These are phyloP conservation scores for Trichoderma erinaceum DNA, from an alignment of 495 filamentous ascomycete species.

Conservation along the genomic window DNA sequence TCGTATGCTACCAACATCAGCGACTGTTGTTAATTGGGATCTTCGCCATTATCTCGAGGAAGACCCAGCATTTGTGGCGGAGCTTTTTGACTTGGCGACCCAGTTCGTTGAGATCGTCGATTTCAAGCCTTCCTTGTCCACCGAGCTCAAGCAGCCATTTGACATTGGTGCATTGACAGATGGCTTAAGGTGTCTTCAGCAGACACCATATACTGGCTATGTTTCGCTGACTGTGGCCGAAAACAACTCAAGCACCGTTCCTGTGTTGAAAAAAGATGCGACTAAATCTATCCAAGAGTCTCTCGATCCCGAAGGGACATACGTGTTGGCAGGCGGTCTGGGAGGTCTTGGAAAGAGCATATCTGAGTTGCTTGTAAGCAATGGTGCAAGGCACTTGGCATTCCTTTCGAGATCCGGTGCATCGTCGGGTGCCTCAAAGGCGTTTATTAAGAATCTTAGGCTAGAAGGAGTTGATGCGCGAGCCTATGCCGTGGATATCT, in stretches of 20 bases:
- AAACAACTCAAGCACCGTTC: constrained; percentile 4
- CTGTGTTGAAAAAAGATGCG: not conserved
- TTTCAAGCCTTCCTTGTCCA: not conserved
- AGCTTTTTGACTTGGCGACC: not conserved
- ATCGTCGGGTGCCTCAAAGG: not conserved
- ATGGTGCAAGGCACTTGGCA: constrained; percentile 23
- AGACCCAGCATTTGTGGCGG: constrained; percentile 8
- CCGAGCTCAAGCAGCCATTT: constrained; percentile 17
- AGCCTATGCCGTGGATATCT: constrained; percentile 22
- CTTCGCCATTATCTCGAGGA: not conserved
- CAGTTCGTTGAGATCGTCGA: constrained; percentile 8
- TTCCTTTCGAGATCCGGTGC: constrained; percentile 25
- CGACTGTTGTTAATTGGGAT: constrained; percentile 7
- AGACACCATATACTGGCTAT: not conserved
- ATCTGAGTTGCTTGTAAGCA: constrained; percentile 24
- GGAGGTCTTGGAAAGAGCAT: constrained; percentile 27
- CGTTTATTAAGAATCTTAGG: constrained; percentile 26
- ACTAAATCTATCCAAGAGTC: not conserved
- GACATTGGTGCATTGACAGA: constrained; percentile 6
- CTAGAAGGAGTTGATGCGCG: constrained; percentile 19
- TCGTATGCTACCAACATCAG: not conserved
- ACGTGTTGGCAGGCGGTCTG: constrained; percentile 28
- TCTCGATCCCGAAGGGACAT: constrained; percentile 16
- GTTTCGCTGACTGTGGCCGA: constrained; percentile 6
- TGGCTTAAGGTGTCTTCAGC: not conserved